Conservation (phyloP, 176 grass and related monocot species). For the Eragrostis curvula region DNA sequence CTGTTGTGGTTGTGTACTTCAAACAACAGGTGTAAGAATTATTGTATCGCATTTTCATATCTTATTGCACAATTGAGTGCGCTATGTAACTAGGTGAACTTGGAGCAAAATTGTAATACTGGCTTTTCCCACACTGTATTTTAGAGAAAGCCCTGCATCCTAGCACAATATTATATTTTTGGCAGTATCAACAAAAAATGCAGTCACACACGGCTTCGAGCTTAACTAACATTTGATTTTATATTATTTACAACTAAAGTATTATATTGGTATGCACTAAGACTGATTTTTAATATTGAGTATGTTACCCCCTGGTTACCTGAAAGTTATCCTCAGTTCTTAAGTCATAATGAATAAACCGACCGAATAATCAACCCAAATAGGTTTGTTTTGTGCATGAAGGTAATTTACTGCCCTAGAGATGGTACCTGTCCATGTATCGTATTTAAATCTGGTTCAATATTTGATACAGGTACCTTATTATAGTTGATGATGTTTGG, state of each 20-base stretch:
- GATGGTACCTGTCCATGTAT: background rate
- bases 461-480: slow-evolving; percentile 34
- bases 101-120: background rate
- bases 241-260: background rate
- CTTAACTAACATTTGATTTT: background rate
- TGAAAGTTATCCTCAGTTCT: background rate
- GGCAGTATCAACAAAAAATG: background rate
- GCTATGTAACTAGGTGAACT: background rate
- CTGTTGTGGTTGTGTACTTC: no score
- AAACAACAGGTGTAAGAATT: background rate
- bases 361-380: background rate
- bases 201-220: background rate
- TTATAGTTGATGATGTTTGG: slow-evolving; percentile 35
- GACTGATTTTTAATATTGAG: background rate
- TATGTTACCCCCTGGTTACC: background rate
- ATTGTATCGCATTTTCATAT: background rate
- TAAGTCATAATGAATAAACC: background rate
- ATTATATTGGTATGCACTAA: background rate
- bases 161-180: background rate
- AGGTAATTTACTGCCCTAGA: background rate
- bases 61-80: background rate
- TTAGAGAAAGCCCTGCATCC: background rate
- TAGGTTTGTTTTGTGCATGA: background rate
- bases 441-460: background rate
- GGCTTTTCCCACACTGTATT: background rate